A percentile compares a stretch with the other conserved stretches of the same genome.
These are phyloP conservation scores for Vanrija sp. DNA, from an alignment of 1,284 basidiomycete species.

Conservation along the genomic window DNA sequence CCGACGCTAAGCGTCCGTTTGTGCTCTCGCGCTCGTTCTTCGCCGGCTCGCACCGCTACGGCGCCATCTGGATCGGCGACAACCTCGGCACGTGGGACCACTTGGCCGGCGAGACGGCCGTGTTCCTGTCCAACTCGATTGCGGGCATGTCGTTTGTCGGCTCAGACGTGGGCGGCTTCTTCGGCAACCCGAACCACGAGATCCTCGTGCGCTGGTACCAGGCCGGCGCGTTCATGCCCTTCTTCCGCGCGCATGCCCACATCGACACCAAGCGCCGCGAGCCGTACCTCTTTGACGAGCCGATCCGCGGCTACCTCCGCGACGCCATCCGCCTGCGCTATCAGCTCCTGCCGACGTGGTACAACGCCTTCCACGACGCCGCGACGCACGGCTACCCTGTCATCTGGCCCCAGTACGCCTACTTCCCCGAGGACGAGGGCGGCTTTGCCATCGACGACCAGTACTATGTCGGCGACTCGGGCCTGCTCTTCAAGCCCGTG, in stretches of 20 bases:
- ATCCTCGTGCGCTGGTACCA: conserved; percentile 98
- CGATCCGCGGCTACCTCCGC: conserved; percentile 74
- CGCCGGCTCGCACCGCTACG: conserved; percentile 90
- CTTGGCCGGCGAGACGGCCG: conserved; percentile 87
- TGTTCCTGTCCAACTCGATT: conserved; percentile 85
- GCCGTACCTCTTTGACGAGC: conserved; percentile 87
- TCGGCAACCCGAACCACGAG: conserved; percentile 90
- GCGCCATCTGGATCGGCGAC: conserved; percentile 99
- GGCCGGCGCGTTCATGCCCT: conserved; percentile 89
- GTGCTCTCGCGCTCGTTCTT: conserved; percentile 94
- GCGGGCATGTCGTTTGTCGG: conserved; percentile 93
- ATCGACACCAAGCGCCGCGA: conserved; percentile 97
- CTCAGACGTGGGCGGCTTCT: conserved; percentile 97
- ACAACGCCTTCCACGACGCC: conserved; percentile 88
- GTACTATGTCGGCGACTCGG: conserved; percentile 84
- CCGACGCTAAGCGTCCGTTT: conserved; percentile 77
- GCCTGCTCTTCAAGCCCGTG: conserved; percentile 88
- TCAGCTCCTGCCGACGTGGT: conserved; percentile 87
- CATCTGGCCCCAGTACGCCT: conserved; percentile 86
- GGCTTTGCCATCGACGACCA: conserved; percentile 92
- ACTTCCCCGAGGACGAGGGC: conserved; percentile 79
- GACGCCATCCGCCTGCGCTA: conserved; percentile 82
- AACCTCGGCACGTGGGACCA: conserved; percentile 96
- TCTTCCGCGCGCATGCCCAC: conserved; percentile 98
- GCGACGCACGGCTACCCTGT: conserved; percentile 75